phyloP scores from a whole-genome alignment of 1,284 basidiomycete species.

The Sutorius eximius region DNA sequence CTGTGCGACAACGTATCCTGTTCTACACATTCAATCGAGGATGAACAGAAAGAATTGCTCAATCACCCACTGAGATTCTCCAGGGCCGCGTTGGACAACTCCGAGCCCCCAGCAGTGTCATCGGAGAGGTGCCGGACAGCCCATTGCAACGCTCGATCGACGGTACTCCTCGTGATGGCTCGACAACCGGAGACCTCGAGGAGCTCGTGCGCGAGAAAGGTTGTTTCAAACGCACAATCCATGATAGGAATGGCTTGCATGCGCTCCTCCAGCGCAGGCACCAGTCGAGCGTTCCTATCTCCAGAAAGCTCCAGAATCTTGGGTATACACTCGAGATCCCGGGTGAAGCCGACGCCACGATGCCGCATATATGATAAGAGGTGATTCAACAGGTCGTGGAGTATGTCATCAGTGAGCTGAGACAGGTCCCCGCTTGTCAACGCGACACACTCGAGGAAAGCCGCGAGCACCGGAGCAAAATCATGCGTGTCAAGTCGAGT shows the following conservation, averaged over 20 bases:
- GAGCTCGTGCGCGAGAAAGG: conserved; percentile 32
- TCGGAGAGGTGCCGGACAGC: conserved; percentile 44
- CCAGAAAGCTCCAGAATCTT: conserved; percentile 21
- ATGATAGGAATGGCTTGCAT: conserved; percentile 19
- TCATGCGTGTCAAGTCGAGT: background rate
- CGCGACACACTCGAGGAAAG: conserved; percentile 28
- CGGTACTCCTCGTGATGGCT: conserved; percentile 34
- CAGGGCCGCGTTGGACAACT: conserved; percentile 26
- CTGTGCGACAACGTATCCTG: conserved; percentile 35
- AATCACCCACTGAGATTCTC: conserved; percentile 41
- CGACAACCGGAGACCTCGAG: conserved; percentile 23
- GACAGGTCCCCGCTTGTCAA: conserved; percentile 17
- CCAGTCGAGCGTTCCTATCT: conserved; percentile 11
- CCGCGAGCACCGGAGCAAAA: conserved; percentile 17
- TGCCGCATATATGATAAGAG: conserved; percentile 12
- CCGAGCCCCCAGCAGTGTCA: conserved; percentile 21
- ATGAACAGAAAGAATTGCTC: background rate
- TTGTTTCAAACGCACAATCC: conserved; percentile 23
- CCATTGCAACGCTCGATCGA: conserved; percentile 52
- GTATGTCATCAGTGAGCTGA: conserved; percentile 14
- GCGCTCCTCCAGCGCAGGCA: conserved; percentile 15
- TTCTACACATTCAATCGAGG: background rate
- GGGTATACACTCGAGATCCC: conserved; percentile 20
- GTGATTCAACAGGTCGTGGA: conserved; percentile 15
- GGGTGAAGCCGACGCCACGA: background rate